Evolutionary conservation across 371 early-diverging fungal genomes (phyloP), one percentile per base, ranked within the genome.

Genomic region (Apophysomyces sp.): DNA sequence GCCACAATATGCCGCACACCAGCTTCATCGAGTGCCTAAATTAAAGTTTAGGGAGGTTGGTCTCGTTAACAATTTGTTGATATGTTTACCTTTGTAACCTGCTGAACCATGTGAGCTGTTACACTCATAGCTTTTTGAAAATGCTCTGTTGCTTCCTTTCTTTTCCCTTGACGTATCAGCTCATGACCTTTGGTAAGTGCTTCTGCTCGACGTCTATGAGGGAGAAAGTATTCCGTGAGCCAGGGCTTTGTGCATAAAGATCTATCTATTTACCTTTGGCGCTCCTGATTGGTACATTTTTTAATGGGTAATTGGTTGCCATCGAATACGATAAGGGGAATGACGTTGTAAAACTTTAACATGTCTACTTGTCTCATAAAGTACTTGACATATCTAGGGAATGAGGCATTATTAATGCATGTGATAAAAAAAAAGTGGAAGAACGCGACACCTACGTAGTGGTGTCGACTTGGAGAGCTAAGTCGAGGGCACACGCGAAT

Each of bases 321-420:
- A 73, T 99, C 99, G 81, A 99, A 99, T 3, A 99, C 99, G 52
- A 99, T 72, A 29, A 92, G 66, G 0, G 99, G 99, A 18, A 63
- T 83, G 16, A 99, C 86, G n/a, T 81, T 80, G 66, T 86, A 72
- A 63, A 85, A 72, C 29, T 76, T 69, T 27, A 98, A 78, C 76
- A 93, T 79, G 1, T 74, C 72, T 3, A 97, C 84, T 54, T 85
- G 76, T 28, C 82, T 76, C 87, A 93, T 86, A 68, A 88, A 92
- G 62, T 86, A 92, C 3, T 82, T 62, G 21, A 95, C 73, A 69
- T 93, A 92, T 66, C 94, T 94, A 70, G 29, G 29, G 39, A 55
- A 55, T 24, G 37, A 15, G 31, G 12, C 4, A 15, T 7, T 16
- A 58, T 28, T 29, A 13, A 34, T 34, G 4, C 8, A 37, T 30